Evolutionary conservation across 345 rosid species (phyloP).

Genomic region (Rhizophora apiculata): DNA sequence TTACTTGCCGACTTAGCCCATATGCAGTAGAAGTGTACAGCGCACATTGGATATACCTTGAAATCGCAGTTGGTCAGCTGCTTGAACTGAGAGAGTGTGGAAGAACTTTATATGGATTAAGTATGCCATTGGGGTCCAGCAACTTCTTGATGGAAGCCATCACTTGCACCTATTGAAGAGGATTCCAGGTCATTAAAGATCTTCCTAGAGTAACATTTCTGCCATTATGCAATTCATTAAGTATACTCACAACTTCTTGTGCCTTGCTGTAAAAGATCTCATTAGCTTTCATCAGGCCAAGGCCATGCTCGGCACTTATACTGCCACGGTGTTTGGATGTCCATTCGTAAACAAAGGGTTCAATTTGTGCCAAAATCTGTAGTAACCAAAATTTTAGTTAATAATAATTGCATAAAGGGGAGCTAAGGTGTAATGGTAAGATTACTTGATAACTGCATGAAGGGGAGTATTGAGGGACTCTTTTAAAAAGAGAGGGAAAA

Average conservation of each 20-base stretch:
- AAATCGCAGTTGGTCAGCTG: background rate
- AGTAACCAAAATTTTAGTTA: background rate
- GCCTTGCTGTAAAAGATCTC: conserved; percentile 80
- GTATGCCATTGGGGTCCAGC: conserved; percentile 79
- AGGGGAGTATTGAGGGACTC: background rate
- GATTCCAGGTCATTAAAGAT: conserved; percentile 3
- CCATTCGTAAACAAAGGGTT: conserved; percentile 94
- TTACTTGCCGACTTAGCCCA: too few species aligned
- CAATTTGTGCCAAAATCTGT: conserved; percentile 76
- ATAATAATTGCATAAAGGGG: background rate
- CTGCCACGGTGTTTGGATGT: conserved; percentile 86
- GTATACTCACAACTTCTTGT: conserved; percentile 55
- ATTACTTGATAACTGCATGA: background rate
- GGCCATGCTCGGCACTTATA: conserved; percentile 95
- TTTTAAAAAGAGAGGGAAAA: conserved; percentile 1
- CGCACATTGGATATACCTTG: background rate
- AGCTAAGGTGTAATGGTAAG: background rate
- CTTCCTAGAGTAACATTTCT: background rate
- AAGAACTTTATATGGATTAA: conserved; percentile 87
- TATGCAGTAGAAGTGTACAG: background rate
- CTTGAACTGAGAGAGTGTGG: conserved; percentile 37
- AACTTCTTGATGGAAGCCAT: conserved; percentile 78
- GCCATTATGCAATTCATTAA: background rate
- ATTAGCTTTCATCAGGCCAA: conserved; percentile 93
- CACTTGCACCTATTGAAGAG: conserved; percentile 49